These are phyloP conservation scores for Luffa aegyptiaca DNA, from an alignment of 306 rosid species.

Conservation along the genomic window DNA sequence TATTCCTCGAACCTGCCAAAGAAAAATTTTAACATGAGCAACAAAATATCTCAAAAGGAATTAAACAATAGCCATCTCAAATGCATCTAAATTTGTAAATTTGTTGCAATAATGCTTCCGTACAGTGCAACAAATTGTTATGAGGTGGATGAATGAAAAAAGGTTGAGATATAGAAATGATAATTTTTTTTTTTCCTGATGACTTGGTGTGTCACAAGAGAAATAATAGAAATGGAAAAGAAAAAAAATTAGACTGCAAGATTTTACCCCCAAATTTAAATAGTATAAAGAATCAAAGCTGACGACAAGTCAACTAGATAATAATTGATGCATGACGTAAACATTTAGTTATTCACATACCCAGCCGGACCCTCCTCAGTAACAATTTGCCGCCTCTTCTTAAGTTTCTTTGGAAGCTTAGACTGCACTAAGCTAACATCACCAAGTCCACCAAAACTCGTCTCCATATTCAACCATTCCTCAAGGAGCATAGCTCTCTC, in stretches of 20 bases:
- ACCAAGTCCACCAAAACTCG: constrained; percentile 58
- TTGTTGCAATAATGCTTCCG: background rate
- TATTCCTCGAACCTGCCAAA: constrained; percentile 70
- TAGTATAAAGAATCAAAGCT: background rate
- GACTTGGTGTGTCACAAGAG: background rate
- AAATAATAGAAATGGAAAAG: background rate
- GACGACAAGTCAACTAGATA: background rate
- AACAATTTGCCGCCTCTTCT: constrained; percentile 61
- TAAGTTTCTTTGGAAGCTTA: constrained; percentile 86
- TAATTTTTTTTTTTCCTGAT: background rate
- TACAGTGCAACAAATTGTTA: background rate
- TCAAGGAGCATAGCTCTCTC: constrained; percentile 91
- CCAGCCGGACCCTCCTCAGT: constrained; percentile 77
- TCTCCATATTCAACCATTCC: constrained; percentile 83
- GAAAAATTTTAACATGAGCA: constrained; percentile 14
- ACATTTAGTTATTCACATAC: constrained; percentile 27
- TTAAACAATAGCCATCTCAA: background rate
- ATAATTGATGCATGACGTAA: background rate
- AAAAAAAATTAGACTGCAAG: background rate
- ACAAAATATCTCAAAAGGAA: background rate
- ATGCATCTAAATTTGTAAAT: background rate
- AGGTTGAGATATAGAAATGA: background rate
- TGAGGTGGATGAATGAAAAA: background rate
- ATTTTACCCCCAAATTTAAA: background rate
- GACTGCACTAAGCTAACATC: constrained; percentile 69